Evolutionary conservation across 2,329 filamentous ascomycete genomes (phyloP), one percentile per base, ranked within the genome.

Genomic region (Delphinella strobiligena): DNA sequence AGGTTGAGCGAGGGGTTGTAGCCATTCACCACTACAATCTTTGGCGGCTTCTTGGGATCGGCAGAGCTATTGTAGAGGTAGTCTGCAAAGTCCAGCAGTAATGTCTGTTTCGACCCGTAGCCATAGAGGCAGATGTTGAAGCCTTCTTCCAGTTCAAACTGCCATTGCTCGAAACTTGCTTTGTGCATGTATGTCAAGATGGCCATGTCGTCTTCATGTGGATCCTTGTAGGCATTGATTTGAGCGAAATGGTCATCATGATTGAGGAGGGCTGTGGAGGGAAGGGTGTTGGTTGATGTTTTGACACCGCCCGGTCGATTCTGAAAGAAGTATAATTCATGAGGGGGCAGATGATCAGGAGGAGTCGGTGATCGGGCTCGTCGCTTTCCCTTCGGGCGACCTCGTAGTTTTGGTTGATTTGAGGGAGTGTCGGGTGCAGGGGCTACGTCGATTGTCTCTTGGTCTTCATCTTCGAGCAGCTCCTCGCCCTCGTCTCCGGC

Each of bases 101-200:
- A 72, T 3, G 68, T 63, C 24, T 83, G 72, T 61, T 98, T 98
- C 2, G 87, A 93, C 1, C 91, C 91, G 56, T 86, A 93, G 19
- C 91, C 91, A 56, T 93, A 95, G 0, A 95, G 64, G 55, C 91
- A 94, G 37, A 96, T 68, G 52, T 84, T 87, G 66, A 94, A 96
- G 16, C 79, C 78, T 56, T 94, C 78, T 4, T 78, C 70, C 12
- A 96, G 72, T 64, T 98, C 91, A 56, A 96, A 95, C 1, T 73
- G 65, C 91, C 91, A 98, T 56, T 96, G 91, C 2, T 80, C 74
- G 56, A 94, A 96, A 1, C 82, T 86, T 45, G 82, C 76, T 33
- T 76, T 68, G 55, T 96, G 89, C 16, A 94, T 62, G 5, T 76
- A 72, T 48, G 82, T 70, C 18, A 98, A 66, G 47, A 82, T 81